Evolutionary conservation across 768 basidiomycete genomes (phyloP).

Genomic region (Mrakia blollopis): DNA sequence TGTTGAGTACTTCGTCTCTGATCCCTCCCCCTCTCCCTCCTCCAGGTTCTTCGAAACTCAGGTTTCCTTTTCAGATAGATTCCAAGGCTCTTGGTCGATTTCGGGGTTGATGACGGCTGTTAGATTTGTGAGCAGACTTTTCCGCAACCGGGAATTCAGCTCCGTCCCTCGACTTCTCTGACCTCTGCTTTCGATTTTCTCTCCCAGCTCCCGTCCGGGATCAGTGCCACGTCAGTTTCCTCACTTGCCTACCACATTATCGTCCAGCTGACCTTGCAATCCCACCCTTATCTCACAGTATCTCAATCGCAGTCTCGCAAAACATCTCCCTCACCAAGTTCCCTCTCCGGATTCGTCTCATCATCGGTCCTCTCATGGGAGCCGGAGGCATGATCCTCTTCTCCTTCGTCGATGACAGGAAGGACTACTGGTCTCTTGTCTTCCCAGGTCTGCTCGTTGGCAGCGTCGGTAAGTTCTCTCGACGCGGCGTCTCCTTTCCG

Average conservation of each 20-base stretch:
- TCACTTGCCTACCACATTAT: not conserved
- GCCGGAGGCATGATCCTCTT: not conserved
- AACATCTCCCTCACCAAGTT: not conserved
- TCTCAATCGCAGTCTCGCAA: not conserved
- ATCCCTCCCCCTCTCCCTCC: not conserved
- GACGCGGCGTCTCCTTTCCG: too few species aligned
- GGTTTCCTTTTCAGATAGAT: not conserved
- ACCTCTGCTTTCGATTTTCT: too few species aligned
- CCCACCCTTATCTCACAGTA: not conserved
- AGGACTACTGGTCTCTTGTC: slow-evolving; percentile 11
- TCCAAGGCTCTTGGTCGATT: not conserved
- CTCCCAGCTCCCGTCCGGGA: too few species aligned
- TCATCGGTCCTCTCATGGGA: not conserved
- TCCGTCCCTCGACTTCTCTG: too few species aligned
- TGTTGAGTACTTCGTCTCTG: too few species aligned
- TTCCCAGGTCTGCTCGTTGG: slow-evolving; percentile 14
- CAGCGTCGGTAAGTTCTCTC: not conserved
- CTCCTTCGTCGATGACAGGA: not conserved
- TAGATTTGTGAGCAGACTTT: not conserved
- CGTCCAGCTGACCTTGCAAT: not conserved
- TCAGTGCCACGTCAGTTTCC: too few species aligned
- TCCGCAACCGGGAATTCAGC: too few species aligned
- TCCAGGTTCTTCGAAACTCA: not conserved
- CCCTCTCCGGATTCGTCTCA: slow-evolving; percentile 2
- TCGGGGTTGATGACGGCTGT: not conserved